Evolutionary conservation across 1,139 yeast species (phyloP), one percentile per base, ranked within the genome.

Genomic region (Geotrichum australiense): DNA sequence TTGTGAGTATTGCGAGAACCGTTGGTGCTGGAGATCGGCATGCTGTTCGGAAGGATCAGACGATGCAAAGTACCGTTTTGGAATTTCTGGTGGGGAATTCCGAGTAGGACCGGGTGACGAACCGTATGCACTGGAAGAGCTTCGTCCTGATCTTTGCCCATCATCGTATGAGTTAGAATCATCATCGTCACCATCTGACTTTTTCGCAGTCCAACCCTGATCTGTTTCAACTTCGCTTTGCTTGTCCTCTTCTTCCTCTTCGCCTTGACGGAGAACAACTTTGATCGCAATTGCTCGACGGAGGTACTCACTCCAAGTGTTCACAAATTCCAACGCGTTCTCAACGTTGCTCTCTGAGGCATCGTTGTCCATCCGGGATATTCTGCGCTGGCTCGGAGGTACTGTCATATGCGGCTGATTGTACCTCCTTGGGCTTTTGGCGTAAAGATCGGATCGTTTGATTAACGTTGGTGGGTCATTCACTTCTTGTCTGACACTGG

Each of bases 241-340:
- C 14, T 31, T 33, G 11, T 19, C 27, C 22, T 41, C 43, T 5
- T 35, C 40, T 15, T 34, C 24, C 28, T 49, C 50, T 37, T 58
- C 52, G 37, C 60, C 62, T 28, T 57, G 52, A 14, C 62, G 52
- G 23, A 59, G 51, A 7, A 54, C 50, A 3, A 57, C 57, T 15
- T 64, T 49, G 3, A 57, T 57, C 8, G 64, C 64, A 44, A 60
- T 57, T 1, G 63, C 61, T 5, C 59, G 52, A 14, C 60, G 55
- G 37, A 63, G 47, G 42, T 60, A 63, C 4, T 51, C 40, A 2
- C 63, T 53, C 66, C 67, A 63, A 1, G 63, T 53, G 18, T 51
- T 53, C 6, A 62, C 63, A 42, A 63, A 62, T 11, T 55, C 57
- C 23, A 56, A 39, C 2, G 61, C 61, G 19, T 54, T 58, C 4